Conservation (phyloP, 192 early-diverging fungal genomes). For the Linderina pennispora region DNA sequence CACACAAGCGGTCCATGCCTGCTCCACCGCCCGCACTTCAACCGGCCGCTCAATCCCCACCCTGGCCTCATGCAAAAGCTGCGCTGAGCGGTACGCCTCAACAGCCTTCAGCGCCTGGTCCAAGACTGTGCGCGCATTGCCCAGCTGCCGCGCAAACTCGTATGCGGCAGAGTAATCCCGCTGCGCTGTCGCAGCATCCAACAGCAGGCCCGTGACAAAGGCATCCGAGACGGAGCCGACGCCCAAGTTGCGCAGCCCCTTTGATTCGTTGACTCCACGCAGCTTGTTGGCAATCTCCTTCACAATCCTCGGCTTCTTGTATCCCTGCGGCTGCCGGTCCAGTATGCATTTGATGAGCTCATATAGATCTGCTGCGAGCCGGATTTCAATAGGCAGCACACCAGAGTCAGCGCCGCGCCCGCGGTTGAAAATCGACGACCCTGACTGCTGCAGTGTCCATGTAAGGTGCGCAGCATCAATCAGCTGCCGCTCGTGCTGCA, state of each 20-base stretch:
- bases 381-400: constrained; percentile 28
- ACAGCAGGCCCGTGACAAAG: constrained; percentile 13
- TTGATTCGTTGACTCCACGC: background rate
- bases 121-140: constrained; percentile 8
- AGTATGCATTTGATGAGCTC: constrained; percentile 10
- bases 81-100: constrained; percentile 8
- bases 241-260: constrained; percentile 6
- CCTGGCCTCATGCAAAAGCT: background rate
- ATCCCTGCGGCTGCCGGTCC: constrained; percentile 8
- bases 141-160: constrained; percentile 19
- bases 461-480: constrained; percentile 21
- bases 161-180: constrained; percentile 7
- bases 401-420: background rate
- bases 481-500: constrained; percentile 13
- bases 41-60: constrained; percentile 1
- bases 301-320: constrained; percentile 16
- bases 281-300: constrained; percentile 12
- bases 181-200: constrained; percentile 9
- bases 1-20: constrained; percentile 9
- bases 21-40: constrained; percentile 21
- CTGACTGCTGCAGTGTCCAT: constrained; percentile 5
- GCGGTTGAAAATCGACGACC: background rate
- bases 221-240: constrained; percentile 13
- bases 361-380: constrained; percentile 14
- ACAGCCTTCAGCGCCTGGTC: constrained; percentile 1